Evolutionary conservation across 345 rosid genomes (phyloP), one percentile per base, ranked within the genome.

Genomic region (Salix arbutifolia): DNA sequence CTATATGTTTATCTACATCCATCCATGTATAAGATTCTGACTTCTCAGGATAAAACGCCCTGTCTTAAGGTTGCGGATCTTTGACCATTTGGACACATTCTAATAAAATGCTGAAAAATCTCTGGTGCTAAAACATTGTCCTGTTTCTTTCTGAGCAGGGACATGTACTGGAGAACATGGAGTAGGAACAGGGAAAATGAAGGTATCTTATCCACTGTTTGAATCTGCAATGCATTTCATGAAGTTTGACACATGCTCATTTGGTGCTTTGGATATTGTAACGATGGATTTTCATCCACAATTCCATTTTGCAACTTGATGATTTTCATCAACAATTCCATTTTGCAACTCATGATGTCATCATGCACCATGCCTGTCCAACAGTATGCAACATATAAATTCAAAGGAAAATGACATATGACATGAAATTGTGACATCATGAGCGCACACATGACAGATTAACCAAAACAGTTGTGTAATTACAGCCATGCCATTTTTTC

Each of bases 121-220:
- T 69, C 23, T 28, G 70, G 46, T 37, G 38, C 72, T 71, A 46
- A 28, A 60, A n/a, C 23, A 31, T 85, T 65, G 72, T 69, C 23
- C 1, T 76, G 53, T 50, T 76, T 73, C 28, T 73, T 13, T 38
- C 73, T 80, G 73, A 65, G 79, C 90, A 95, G 99, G 97, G 84
- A 95, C 97, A 38, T 95, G 99, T 80, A 90, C 96, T 2, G 97
- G 97, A 69, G 99, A 95, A 83, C 97, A 95, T 68, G 97, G 99
- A 46, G 91, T 93, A 72, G 97, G 99, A 78, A 95, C 96, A 19
- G 97, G 97, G 76, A 93, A 93, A 85, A 83, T 93, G 90, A 92
- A 94, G 97, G 98, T 91, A 88, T 35, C 52, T 60, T 19, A 16
- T n/a, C 37, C 40, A 65, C 14, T 52, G 50, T 65, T 30, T 52